Conservation (phyloP, 495 filamentous ascomycete genomes). For the Neurospora tetraspora region DNA sequence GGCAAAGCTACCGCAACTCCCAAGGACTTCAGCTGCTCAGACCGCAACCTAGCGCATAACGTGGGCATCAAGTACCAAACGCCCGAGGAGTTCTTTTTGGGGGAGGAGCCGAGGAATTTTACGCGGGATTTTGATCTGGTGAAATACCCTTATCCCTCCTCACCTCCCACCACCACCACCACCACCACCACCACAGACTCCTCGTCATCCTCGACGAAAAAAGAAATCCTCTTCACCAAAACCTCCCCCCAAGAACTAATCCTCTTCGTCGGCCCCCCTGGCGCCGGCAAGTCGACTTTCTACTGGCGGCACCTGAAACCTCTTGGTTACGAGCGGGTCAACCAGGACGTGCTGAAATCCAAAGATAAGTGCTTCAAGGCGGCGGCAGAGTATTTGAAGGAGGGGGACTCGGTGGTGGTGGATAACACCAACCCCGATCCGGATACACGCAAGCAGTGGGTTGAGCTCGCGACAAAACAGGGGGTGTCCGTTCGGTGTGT, state of each 20-base stretch:
- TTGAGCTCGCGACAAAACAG: constrained; percentile 58
- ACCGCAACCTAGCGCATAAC: constrained; percentile 79
- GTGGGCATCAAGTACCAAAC: constrained; percentile 70
- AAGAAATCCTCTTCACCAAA: background rate
- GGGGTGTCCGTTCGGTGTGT: constrained; percentile 74
- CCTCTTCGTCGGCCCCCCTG: constrained; percentile 79
- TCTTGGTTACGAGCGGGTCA: constrained; percentile 73
- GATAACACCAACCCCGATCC: constrained; percentile 88
- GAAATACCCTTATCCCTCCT: constrained; percentile 20
- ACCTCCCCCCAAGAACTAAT: constrained; percentile 48
- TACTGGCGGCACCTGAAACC: constrained; percentile 72
- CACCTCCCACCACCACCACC: too few species aligned
- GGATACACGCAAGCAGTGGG: constrained; percentile 66
- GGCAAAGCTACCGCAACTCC: constrained; percentile 7
- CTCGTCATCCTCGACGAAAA: background rate
- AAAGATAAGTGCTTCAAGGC: constrained; percentile 74
- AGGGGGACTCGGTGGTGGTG: constrained; percentile 59
- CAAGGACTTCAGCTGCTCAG: constrained; percentile 63
- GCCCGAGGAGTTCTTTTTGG: constrained; percentile 85
- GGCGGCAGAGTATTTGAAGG: constrained; percentile 51
- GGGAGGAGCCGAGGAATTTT: constrained; percentile 50
- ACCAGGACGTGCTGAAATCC: constrained; percentile 81
- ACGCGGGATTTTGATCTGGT: constrained; percentile 54
- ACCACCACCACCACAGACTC: background rate
- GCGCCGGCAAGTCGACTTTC: constrained; percentile 84